Conservation (phyloP, 306 rosid species). For the Lotus japonicus region DNA sequence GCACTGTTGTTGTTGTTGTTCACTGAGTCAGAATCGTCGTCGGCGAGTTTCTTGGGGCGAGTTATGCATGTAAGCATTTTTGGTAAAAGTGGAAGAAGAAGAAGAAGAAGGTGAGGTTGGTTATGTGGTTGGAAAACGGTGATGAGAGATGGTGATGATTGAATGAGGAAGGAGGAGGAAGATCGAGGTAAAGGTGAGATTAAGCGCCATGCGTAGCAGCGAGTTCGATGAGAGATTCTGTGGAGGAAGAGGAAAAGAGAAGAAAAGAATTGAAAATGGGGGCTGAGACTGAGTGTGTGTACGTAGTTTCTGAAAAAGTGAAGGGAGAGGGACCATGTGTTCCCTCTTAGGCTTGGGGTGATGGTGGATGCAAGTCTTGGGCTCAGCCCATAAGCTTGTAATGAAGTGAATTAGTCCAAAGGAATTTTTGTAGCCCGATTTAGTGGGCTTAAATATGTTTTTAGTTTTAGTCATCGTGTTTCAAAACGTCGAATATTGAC, state of each 20-base stretch:
- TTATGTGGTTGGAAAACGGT: background rate
- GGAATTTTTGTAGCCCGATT: too few species aligned
- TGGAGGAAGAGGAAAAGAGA: background rate
- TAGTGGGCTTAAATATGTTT: too few species aligned
- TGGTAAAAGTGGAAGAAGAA: too few species aligned
- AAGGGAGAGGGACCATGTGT: constrained; percentile 18
- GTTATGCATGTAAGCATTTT: constrained; percentile 91
- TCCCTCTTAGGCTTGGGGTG: background rate
- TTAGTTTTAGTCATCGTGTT: too few species aligned
- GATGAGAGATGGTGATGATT: constrained; percentile 15
- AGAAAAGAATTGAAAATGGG: background rate
- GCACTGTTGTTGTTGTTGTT: constrained; percentile 5
- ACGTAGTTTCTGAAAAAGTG: background rate
- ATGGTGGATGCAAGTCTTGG: background rate
- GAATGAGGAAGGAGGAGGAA: too few species aligned
- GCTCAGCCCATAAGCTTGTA: too few species aligned
- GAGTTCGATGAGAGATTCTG: constrained; percentile 35
- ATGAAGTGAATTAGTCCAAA: too few species aligned
- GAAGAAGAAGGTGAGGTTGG: background rate
- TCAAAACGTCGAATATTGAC: too few species aligned
- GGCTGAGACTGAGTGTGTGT: background rate
- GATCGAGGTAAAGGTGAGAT: background rate
- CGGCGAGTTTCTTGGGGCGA: constrained; percentile 83
- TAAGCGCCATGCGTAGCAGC: constrained; percentile 11
- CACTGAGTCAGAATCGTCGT: constrained; percentile 45